phyloP scores from a whole-genome alignment of 371 early-diverging fungal genomes.

The Mortierella sp. region DNA sequence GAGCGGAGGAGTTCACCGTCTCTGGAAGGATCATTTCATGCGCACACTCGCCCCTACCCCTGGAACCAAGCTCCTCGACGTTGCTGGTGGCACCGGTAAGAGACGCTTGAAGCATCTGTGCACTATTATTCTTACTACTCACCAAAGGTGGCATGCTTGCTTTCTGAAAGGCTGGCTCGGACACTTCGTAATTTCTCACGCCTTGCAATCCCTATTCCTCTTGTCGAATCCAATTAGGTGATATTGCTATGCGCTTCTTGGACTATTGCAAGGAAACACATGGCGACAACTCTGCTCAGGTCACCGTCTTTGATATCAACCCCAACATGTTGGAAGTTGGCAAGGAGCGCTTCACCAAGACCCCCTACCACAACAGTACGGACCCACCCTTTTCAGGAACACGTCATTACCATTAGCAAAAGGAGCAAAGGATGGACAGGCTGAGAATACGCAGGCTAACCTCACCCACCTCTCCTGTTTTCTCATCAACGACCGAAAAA shows the following conservation, averaged over 20 bases:
- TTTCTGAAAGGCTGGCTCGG: not conserved
- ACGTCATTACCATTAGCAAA: not conserved
- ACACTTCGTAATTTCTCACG: not conserved
- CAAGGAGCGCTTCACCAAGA: conserved; percentile 75
- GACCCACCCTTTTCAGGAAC: not conserved
- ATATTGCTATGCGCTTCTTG: conserved; percentile 94
- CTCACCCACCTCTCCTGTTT: not conserved
- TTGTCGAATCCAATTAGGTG: conserved; percentile 67
- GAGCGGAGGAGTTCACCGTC: conserved; percentile 93
- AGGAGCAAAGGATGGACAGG: not conserved
- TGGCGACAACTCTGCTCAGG: conserved; percentile 75
- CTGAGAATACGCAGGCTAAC: not conserved
- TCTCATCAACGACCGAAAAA: not conserved
- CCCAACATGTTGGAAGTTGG: conserved; percentile 96
- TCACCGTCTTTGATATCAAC: conserved; percentile 96
- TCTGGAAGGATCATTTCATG: conserved; percentile 97
- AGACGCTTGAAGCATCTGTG: not conserved
- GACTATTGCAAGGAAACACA: conserved; percentile 83
- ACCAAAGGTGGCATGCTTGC: not conserved
- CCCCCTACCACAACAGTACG: conserved; percentile 74
- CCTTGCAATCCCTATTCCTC: not conserved
- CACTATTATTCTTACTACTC: not conserved
- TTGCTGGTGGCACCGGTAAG: conserved; percentile 97
- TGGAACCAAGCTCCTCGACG: conserved; percentile 91
- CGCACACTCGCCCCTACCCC: conserved; percentile 87